Base-by-base conservation (phyloP, 768 basidiomycete species). In the Termitomyces sp. region DNA sequence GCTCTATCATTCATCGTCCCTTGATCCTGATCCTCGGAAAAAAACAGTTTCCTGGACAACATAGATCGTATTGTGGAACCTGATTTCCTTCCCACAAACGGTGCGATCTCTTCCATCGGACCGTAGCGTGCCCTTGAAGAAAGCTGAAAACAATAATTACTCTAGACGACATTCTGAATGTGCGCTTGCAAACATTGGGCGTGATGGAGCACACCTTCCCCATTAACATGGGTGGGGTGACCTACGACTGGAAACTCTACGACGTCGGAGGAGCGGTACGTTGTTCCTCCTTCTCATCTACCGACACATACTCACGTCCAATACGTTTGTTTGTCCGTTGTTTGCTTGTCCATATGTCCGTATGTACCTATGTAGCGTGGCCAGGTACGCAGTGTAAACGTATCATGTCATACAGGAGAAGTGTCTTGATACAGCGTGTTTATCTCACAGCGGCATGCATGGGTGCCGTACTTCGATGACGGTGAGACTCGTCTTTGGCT, bases 381-480 rank as follows among this genome's bases (percentile, higher is more conserved):
- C 29, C 84, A 86, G 78, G 85, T 78, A 71, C 69, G 78, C 69
- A 39, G 53, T 27, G 22, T 34, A 43, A 37, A 31, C 58, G 43
- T 37, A 16, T 39, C 46, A 51, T 56, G 49, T 26, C 1, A 39
- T 49, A 6, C 16, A 46, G 39, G 52, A 44, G 32, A 49, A 27
- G 42, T 22, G 16, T 13, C n/a, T 20, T 22, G 20, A 24, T 27
- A 4, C 26, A 18, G 50, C 36, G 50, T 16, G 16, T 52, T 54
- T 29, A 60, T 55, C 62, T 57, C 61, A 90, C 61, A 90, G 87
- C 77, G 91, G 64, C 87, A 85, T 63, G 84, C 86, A 6, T 92
- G 90, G 90, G 83, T 86, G 42, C 88, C 90, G 31, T 93, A 84
- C 71, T 93, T 93, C 62, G 90, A 92, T 67, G 90, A 92, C 67